These are phyloP conservation scores for Neofusicoccum sp. DNA, from an alignment of 2,329 filamentous ascomycete genomes.

Conservation along the genomic window DNA sequence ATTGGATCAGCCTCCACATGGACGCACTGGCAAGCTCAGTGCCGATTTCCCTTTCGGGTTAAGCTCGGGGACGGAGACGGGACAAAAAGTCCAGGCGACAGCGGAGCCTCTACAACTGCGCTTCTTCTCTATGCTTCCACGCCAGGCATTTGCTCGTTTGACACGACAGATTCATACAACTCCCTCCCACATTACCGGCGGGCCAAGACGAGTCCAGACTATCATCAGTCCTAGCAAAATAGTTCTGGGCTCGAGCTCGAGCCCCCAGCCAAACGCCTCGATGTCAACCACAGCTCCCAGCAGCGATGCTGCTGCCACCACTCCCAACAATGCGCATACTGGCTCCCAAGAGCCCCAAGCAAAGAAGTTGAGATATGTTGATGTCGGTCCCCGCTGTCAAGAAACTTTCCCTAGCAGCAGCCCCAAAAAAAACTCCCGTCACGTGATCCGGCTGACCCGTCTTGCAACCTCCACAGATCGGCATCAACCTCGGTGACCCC, in stretches of 20 bases:
- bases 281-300: conserved; percentile 1
- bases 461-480: conserved; percentile 56
- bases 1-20: too few relatives aligned
- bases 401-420: not conserved
- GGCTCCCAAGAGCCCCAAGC: not conserved
- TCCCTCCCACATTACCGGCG: not conserved
- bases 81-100: not conserved
- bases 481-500: conserved; percentile 92
- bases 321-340: not conserved
- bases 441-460: conserved; percentile 1
- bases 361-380: conserved; percentile 8
- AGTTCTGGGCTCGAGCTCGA: not conserved
- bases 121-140: conserved; percentile 4
- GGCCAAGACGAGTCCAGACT: not conserved
- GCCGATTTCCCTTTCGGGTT: conserved; percentile 11
- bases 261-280: not conserved
- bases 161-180: not conserved
- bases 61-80: not conserved
- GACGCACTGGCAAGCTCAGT: not conserved
- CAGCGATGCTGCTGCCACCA: not conserved
- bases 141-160: not conserved
- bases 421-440: not conserved
- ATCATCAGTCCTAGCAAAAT: not conserved
- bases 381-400: not conserved
- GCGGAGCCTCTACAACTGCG: not conserved